Conservation (phyloP, 2,329 filamentous ascomycete genomes). For the Bipolaris gigantea region DNA sequence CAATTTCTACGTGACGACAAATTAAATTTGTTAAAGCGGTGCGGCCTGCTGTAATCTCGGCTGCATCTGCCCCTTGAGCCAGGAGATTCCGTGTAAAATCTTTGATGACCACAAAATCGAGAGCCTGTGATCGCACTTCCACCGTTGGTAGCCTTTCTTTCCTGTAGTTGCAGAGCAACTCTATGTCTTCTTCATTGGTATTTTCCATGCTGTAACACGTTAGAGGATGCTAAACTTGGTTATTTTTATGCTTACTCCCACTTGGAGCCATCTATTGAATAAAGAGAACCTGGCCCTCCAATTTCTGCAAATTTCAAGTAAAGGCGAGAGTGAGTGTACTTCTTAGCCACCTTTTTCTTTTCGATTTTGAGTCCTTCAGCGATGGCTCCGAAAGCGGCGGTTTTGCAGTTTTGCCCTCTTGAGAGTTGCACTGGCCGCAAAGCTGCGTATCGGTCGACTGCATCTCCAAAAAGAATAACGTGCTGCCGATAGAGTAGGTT, state of each 20-base stretch:
- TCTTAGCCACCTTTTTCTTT: not conserved
- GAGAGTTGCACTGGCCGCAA: not conserved
- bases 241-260: slow-evolving; percentile 1
- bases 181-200: not conserved
- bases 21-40: not conserved
- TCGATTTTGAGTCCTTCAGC: not conserved
- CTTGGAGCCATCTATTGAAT: not conserved
- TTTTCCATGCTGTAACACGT: not conserved
- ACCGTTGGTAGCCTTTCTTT: not conserved
- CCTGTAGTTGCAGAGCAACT: not conserved
- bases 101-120: not conserved
- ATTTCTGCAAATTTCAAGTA: not conserved
- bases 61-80: not conserved
- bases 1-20: not conserved
- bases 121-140: not conserved
- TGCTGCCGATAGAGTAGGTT: not conserved
- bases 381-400: not conserved
- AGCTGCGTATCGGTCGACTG: not conserved
- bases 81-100: not conserved
- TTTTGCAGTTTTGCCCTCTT: not conserved
- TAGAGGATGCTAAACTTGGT: not conserved
- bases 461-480: not conserved
- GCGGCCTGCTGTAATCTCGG: not conserved
- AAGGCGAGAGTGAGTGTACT: not conserved
- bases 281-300: not conserved